phyloP scores from a whole-genome alignment of 768 basidiomycete species.

The Russula sp. region DNA sequence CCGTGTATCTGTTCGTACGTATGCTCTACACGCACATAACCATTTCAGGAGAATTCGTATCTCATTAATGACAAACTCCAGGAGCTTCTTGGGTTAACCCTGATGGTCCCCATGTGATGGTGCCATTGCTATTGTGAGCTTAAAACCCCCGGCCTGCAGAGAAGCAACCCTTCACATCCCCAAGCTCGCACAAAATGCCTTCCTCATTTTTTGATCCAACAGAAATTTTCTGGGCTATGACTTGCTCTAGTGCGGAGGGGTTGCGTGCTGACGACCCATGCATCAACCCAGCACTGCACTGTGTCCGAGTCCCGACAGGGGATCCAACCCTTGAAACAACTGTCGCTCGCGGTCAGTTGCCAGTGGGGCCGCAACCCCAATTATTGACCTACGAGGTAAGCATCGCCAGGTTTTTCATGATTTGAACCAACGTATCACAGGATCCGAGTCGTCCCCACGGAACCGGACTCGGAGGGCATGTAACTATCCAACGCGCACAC shows the following conservation, averaged over 20 bases:
- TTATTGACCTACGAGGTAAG: background rate
- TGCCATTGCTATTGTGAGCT: background rate
- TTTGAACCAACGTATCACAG: background rate
- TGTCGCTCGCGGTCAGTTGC: background rate
- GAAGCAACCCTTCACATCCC: background rate
- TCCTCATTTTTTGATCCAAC: background rate
- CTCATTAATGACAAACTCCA: too few species aligned
- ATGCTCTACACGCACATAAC: too few species aligned
- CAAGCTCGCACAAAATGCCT: background rate
- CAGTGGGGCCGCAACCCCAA: background rate
- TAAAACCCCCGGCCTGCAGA: background rate
- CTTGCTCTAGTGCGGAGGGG: background rate
- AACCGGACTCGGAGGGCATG: background rate
- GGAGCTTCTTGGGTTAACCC: too few species aligned
- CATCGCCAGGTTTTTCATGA: background rate
- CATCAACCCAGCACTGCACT: background rate
- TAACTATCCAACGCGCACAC: background rate
- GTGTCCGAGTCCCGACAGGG: background rate
- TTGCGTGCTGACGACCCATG: background rate
- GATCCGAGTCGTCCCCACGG: background rate
- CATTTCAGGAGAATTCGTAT: too few species aligned
- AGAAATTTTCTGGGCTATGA: background rate
- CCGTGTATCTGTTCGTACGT: too few species aligned
- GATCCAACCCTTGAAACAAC: background rate
- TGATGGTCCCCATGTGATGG: background rate